Conservation (phyloP, 2,329 filamentous ascomycete genomes). For the Colletotrichum simmondsii region DNA sequence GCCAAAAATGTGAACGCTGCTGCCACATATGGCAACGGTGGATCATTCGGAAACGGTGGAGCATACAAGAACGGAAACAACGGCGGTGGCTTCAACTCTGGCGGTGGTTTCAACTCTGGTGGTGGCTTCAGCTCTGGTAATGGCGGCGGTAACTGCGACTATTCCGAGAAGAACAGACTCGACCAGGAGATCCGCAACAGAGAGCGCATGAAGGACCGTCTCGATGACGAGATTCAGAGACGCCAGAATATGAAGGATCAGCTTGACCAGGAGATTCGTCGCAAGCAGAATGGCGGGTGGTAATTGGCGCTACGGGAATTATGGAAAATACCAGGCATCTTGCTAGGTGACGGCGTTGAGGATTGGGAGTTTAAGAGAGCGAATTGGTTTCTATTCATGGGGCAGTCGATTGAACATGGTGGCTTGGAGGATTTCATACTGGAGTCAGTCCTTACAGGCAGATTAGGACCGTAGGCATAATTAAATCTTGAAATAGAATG, state of each 20-base stretch:
- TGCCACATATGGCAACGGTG: background rate
- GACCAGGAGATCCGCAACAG: conserved; percentile 44
- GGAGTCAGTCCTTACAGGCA: too few species aligned
- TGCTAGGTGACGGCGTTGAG: background rate
- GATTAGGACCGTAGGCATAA: too few species aligned
- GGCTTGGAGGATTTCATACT: background rate
- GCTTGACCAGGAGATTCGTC: conserved; percentile 14
- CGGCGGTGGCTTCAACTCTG: background rate
- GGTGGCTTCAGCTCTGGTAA: background rate
- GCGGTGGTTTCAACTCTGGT: background rate
- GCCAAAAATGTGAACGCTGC: too few species aligned
- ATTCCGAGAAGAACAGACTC: background rate
- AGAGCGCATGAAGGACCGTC: conserved; percentile 38
- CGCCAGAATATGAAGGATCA: conserved; percentile 14
- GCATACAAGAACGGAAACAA: conserved; percentile 14
- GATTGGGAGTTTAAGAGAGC: background rate
- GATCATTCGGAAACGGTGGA: background rate
- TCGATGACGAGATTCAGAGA: conserved; percentile 29
- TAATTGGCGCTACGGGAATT: background rate
- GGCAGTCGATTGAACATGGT: background rate
- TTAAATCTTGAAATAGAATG: too few species aligned
- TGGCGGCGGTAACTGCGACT: background rate
- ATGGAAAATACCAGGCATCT: too few species aligned
- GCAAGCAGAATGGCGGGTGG: background rate
- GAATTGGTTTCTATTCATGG: too few species aligned